Evolutionary conservation across 2,329 filamentous ascomycete genomes (phyloP), one percentile per base, ranked within the genome.

Genomic region (Nectriaceae sp.): DNA sequence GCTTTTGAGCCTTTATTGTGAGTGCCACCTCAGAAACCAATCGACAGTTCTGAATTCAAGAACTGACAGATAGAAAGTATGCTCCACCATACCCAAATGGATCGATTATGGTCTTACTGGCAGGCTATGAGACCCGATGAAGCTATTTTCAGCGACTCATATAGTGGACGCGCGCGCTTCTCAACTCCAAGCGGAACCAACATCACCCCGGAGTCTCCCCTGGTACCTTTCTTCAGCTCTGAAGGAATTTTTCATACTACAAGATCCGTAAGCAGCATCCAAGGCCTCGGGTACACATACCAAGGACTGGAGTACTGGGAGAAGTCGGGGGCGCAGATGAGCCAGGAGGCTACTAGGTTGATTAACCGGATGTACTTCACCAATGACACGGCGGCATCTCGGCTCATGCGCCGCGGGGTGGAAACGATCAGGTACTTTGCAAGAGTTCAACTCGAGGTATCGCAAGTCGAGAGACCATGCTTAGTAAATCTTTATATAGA

Each of bases 51-150:
- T 36, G 33, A 36, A 8, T 36, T 36, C 33, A 36, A n/a, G n/a
- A n/a, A n/a, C n/a, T n/a, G n/a, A n/a, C n/a, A n/a, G n/a, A n/a
- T n/a, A n/a, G n/a, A n/a, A n/a, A n/a, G 67, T 56, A 73, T 72
- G 73, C 61, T 78, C 21, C 75, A 78, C 50, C 77, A 78, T 67
- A 66, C 75, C 60, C 83, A 88, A 57, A 75, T 88, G 45, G 83
- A 88, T 59, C 78, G 84, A 35, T 71, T 88, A 31, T 85, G 84
- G 67, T 76, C 81, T n/a, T 73, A 78, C 56, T 80, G 72, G 73
- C 70, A 78, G 58, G 70, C 69, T 21, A 70, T 79, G 42, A 57
- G 63, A 48, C 72, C 71, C 19, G 50, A 59, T 39, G 55, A 67
- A 50, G 53, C 60, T 44, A 61, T 70, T 22, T 72, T 75, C 57